These are phyloP conservation scores for Scheffersomyces quercinus DNA, from an alignment of 1,139 yeast genomes.

Conservation along the genomic window DNA sequence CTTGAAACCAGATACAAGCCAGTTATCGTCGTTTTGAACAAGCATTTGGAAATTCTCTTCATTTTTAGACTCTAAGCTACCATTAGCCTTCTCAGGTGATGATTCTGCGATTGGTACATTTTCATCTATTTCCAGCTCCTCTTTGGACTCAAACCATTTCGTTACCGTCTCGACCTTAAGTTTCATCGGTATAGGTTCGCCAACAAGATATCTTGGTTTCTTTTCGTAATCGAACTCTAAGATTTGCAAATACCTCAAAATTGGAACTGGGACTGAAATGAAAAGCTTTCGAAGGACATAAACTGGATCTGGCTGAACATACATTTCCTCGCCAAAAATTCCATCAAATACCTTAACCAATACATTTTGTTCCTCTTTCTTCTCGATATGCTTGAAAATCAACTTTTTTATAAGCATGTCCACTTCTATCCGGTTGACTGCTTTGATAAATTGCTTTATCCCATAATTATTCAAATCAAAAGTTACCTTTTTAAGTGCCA, in stretches of 20 bases:
- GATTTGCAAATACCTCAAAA: conserved; percentile 50
- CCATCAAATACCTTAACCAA: conserved; percentile 14
- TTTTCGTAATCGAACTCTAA: conserved; percentile 45
- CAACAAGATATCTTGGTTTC: conserved; percentile 52
- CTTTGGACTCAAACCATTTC: conserved; percentile 34
- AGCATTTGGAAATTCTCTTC: conserved; percentile 26
- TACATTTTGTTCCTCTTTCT: conserved; percentile 10
- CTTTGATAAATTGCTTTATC: conserved; percentile 24
- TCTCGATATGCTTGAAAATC: conserved; percentile 16
- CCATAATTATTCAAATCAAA: conserved; percentile 44
- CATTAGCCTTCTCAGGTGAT: conserved; percentile 18
- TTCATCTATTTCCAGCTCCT: conserved; percentile 1
- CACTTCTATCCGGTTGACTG: conserved; percentile 21
- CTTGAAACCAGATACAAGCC: conserved; percentile 72
- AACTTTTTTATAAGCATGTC: conserved; percentile 13
- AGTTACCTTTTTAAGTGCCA: conserved; percentile 23
- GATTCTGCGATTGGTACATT: conserved; percentile 25
- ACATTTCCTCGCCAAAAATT: conserved; percentile 7
- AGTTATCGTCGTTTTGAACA: conserved; percentile 46
- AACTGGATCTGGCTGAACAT: neutral
- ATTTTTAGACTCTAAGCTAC: neutral
- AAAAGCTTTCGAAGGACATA: conserved; percentile 20
- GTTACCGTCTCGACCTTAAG: conserved; percentile 47
- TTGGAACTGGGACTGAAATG: conserved; percentile 56
- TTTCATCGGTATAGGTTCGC: conserved; percentile 55